Evolutionary conservation across 129 eudicot genomes (phyloP).

Genomic region (Smallanthus sonchifolius): DNA sequence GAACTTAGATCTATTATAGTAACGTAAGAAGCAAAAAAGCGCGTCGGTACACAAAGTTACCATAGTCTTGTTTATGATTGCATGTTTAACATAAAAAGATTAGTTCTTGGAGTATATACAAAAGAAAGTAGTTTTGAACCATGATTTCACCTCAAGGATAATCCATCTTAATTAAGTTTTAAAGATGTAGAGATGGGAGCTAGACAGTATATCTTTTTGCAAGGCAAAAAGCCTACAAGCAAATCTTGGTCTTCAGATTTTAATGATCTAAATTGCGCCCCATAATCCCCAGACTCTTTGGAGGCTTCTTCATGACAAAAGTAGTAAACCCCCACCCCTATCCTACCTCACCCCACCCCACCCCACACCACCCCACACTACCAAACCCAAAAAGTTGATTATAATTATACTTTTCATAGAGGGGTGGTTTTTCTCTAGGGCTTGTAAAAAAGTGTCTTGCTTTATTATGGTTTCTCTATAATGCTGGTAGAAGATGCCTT

Average conservation of each 20-base stretch:
- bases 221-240: slow-evolving; percentile 30
- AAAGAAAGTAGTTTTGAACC: background rate
- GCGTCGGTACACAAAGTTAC: too few species aligned
- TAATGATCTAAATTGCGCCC: slow-evolving; percentile 19
- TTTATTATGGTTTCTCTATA: slow-evolving; percentile 27
- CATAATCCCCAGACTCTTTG: slow-evolving; percentile 30
- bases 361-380: background rate
- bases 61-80: background rate
- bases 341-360: slow-evolving; percentile 3
- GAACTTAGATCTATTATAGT: too few species aligned
- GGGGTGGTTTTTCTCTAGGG: slow-evolving; percentile 36
- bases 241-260: slow-evolving; percentile 26
- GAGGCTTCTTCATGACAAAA: slow-evolving; percentile 46
- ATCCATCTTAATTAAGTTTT: background rate
- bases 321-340: slow-evolving; percentile 12
- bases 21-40: too few species aligned
- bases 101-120: background rate
- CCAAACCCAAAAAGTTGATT: slow-evolving; percentile 22
- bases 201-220: slow-evolving; percentile 2
- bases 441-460: slow-evolving; percentile 37
- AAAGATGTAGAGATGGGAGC: background rate
- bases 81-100: background rate
- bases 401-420: slow-evolving; percentile 38
- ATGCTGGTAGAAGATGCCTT: slow-evolving; percentile 36
- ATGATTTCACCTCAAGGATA: background rate